Evolutionary conservation across 1,284 basidiomycete species (phyloP).

Genomic region (Mrakiaceae sp.): DNA sequence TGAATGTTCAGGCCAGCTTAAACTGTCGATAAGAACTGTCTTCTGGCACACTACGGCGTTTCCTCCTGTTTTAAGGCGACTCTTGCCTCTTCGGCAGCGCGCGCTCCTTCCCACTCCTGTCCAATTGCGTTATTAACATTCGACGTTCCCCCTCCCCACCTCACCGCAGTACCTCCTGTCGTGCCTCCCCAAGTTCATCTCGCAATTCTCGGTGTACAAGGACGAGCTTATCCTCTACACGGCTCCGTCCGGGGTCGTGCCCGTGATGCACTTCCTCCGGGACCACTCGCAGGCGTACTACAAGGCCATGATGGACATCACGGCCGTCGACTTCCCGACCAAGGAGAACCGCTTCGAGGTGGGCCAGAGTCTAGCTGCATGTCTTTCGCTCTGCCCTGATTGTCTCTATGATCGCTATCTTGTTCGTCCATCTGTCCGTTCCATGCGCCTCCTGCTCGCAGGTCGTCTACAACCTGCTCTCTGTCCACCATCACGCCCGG

Average conservation of each 20-base stretch:
- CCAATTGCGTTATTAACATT: not conserved
- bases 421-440: no score
- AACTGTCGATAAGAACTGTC: no score
- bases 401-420: no score
- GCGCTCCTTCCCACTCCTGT: not conserved
- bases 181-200: constrained; percentile 85
- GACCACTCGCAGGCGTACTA: constrained; percentile 96
- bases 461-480: constrained; percentile 91
- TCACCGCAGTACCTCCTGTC: constrained; percentile 56
- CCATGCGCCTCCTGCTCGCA: constrained; percentile 12
- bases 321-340: constrained; percentile 90
- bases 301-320: constrained; percentile 86
- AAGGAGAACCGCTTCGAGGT: constrained; percentile 76
- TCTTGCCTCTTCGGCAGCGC: not conserved
- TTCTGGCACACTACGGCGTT: no score
- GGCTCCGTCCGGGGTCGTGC: constrained; percentile 69
- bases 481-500: constrained; percentile 54
- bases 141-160: constrained; percentile 8
- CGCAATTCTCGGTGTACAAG: constrained; percentile 95
- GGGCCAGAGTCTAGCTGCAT: not conserved
- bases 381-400: no score
- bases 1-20: no score
- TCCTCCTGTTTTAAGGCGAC: not conserved
- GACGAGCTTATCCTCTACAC: constrained; percentile 90
- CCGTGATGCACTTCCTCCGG: constrained; percentile 82